Evolutionary conservation across 805 yeast genomes (phyloP).

Genomic region (Starmerella ratchasimensis): DNA sequence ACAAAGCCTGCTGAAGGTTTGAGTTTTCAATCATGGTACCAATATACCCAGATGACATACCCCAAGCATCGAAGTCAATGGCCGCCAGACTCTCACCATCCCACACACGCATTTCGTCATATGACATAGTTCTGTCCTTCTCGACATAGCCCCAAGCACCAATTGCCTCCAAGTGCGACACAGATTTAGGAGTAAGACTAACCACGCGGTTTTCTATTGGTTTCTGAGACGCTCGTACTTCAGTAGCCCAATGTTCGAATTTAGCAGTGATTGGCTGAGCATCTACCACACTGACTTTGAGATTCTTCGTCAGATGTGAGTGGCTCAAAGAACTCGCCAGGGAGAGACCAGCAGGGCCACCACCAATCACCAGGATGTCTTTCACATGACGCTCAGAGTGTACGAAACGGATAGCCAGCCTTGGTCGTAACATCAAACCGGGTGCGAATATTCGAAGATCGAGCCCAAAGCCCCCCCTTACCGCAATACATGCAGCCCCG

Average conservation of each 20-base stretch:
- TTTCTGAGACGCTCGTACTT: conserved; percentile 1
- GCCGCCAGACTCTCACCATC: conserved; percentile 67
- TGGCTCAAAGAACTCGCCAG: conserved; percentile 62
- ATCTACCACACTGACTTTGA: conserved; percentile 61
- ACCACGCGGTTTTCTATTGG: conserved; percentile 64
- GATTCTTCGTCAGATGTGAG: conserved; percentile 45
- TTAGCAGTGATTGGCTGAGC: conserved; percentile 41
- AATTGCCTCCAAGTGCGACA: conserved; percentile 47
- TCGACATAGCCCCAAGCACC: conserved; percentile 66
- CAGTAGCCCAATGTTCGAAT: conserved; percentile 36
- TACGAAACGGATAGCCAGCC: too few species aligned
- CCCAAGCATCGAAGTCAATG: conserved; percentile 55
- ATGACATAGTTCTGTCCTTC: conserved; percentile 59
- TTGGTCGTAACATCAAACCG: too few species aligned
- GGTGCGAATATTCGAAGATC: too few species aligned
- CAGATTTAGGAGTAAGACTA: conserved; percentile 71
- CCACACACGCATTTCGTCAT: conserved; percentile 71
- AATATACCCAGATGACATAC: conserved; percentile 26
- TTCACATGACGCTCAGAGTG: conserved; percentile 7
- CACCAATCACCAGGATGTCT: conserved; percentile 84
- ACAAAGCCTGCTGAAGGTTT: conserved; percentile 64
- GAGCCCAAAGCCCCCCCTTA: too few species aligned
- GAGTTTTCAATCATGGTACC: conserved; percentile 84
- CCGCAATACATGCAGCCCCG: too few species aligned
- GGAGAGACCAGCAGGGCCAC: conserved; percentile 93